Evolutionary conservation across 106 monocot species (phyloP).

Genomic region (Dactylorhiza incarnata): DNA sequence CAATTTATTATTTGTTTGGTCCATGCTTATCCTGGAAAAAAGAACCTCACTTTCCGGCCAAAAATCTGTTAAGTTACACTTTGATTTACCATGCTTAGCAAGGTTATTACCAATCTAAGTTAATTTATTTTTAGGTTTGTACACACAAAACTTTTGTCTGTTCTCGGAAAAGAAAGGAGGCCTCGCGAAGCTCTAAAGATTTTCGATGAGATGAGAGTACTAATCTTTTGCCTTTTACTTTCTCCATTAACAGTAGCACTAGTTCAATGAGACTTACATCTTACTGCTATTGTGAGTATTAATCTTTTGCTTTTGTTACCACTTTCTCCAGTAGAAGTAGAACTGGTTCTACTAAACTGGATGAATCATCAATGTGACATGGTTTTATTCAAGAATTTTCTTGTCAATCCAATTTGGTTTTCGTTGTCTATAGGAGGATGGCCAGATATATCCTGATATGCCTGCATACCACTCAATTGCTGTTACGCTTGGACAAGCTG

Average conservation of each 20-base stretch:
- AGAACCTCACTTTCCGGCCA: neutral
- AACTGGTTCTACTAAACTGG: no score
- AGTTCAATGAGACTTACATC: neutral
- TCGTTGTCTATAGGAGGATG: constrained; percentile 47
- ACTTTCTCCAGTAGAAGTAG: no score
- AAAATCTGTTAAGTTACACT: neutral
- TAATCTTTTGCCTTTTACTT: constrained; percentile 5
- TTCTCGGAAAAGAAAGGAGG: constrained; percentile 84
- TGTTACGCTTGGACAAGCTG: constrained; percentile 92
- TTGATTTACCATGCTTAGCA: neutral
- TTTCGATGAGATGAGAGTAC: constrained; percentile 73
- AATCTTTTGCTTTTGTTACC: no score
- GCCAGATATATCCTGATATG: constrained; percentile 91
- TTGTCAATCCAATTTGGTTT: neutral
- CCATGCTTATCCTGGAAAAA: neutral
- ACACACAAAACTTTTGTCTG: constrained; percentile 79
- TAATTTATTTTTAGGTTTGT: constrained; percentile 57
- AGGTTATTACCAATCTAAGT: constrained; percentile 8
- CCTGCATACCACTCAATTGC: constrained; percentile 86
- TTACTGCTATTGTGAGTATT: neutral
- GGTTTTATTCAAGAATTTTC: neutral
- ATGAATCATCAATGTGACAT: neutral
- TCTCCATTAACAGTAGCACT: neutral
- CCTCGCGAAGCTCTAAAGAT: constrained; percentile 68
- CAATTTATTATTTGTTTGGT: neutral